A percentile compares a stretch with the other conserved stretches of the same genome.
Evolutionary conservation across 371 early-diverging fungal species (phyloP).

Genomic region (Syncephalastrum racemosum): DNA sequence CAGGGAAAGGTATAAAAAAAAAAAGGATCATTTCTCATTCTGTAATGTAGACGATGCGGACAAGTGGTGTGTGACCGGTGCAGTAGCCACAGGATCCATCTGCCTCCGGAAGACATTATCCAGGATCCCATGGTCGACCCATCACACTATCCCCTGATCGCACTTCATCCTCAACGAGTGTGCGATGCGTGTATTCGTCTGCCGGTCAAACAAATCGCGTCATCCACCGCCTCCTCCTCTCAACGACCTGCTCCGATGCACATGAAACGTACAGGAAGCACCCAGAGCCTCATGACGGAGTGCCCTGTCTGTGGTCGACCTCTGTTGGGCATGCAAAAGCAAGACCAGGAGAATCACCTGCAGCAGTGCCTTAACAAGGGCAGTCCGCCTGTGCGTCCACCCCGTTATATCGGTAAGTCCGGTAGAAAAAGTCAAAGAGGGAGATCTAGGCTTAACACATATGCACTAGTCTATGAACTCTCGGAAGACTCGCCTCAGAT

Average conservation of each 20-base stretch:
- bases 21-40: constrained; percentile 11
- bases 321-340: constrained; percentile 46
- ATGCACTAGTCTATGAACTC: constrained; percentile 54
- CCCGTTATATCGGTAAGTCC: constrained; percentile 71
- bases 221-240: constrained; percentile 9
- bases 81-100: constrained; percentile 50
- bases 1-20: no score
- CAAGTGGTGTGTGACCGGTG: constrained; percentile 74
- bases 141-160: constrained; percentile 36
- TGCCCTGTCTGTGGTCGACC: constrained; percentile 78
- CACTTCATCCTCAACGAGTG: constrained; percentile 50
- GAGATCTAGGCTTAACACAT: not conserved
- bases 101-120: constrained; percentile 47
- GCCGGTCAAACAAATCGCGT: constrained; percentile 17
- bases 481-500: constrained; percentile 58
- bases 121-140: constrained; percentile 45
- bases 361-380: constrained; percentile 65
- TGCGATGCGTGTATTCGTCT: constrained; percentile 43
- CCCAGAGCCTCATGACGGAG: constrained; percentile 66
- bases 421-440: not conserved
- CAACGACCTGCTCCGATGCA: constrained; percentile 14
- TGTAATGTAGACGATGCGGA: constrained; percentile 67
- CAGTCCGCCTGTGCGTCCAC: constrained; percentile 50
- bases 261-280: constrained; percentile 48
- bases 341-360: constrained; percentile 79